Conservation (phyloP, 2,329 filamentous ascomycete genomes). For the Beauveria caledonica region DNA sequence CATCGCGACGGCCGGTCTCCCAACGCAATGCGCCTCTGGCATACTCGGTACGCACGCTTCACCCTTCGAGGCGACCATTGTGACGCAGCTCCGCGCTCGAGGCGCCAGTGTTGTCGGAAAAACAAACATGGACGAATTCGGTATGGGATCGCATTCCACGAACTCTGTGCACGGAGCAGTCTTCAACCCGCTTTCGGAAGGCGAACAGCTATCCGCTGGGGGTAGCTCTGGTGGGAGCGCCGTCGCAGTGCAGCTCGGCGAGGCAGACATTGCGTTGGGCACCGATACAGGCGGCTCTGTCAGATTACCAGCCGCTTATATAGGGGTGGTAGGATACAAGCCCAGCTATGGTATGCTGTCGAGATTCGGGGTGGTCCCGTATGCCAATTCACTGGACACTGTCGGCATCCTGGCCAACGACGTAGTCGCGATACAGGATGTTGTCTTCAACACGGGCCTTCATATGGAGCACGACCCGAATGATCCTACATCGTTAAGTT, state of each 20-base stretch:
- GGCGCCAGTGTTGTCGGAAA: conserved; percentile 65
- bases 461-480: conserved; percentile 50
- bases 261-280: conserved; percentile 60
- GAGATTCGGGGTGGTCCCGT: conserved; percentile 78
- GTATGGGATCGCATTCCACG: conserved; percentile 81
- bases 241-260: conserved; percentile 62
- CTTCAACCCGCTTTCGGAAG: conserved; percentile 35
- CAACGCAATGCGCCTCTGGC: conserved; percentile 76
- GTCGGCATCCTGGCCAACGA: conserved; percentile 64
- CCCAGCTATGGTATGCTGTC: conserved; percentile 85
- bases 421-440: conserved; percentile 40
- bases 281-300: conserved; percentile 93
- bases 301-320: conserved; percentile 79
- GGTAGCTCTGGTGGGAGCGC: conserved; percentile 94
- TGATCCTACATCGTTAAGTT: conserved; percentile 67
- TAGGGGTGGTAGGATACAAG: conserved; percentile 76
- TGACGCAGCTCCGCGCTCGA: conserved; percentile 54
- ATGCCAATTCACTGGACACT: conserved; percentile 88
- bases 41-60: conserved; percentile 64
- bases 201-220: conserved; percentile 55
- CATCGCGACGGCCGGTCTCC: conserved; percentile 55
- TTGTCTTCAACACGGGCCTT: conserved; percentile 44
- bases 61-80: conserved; percentile 76
- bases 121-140: conserved; percentile 92
- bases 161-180: conserved; percentile 64